Percentiles rank a stretch among this genome's conserved stretches.
Conservation (phyloP, 2,329 filamentous ascomycete species). For the Rhexocercosporidium sp. region DNA sequence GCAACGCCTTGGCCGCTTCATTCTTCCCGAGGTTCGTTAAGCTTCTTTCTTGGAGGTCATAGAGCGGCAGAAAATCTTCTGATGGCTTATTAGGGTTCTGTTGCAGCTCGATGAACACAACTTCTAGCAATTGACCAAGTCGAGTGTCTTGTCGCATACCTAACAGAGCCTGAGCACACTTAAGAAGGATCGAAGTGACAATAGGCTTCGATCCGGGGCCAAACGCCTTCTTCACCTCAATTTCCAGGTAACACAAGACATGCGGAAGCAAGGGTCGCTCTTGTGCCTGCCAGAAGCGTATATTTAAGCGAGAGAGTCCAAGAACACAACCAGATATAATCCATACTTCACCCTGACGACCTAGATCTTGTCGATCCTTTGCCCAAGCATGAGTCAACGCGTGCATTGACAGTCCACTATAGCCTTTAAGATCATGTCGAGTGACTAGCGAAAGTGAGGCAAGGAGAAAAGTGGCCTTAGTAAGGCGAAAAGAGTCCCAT, state of each 20-base stretch:
- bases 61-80: constrained; percentile 27
- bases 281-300: constrained; percentile 18
- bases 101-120: constrained; percentile 25
- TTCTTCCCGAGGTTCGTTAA: background rate
- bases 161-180: constrained; percentile 17
- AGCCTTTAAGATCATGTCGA: constrained; percentile 19
- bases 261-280: constrained; percentile 24
- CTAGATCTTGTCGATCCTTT: constrained; percentile 25
- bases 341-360: constrained; percentile 24
- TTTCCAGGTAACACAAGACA: constrained; percentile 25
- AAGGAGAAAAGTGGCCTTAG: constrained; percentile 38
- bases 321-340: constrained; percentile 28
- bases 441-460: constrained; percentile 40
- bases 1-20: background rate
- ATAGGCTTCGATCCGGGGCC: constrained; percentile 12
- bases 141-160: constrained; percentile 25
- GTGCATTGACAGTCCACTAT: constrained; percentile 38
- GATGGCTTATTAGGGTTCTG: constrained; percentile 15
- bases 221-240: constrained; percentile 21
- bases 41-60: constrained; percentile 18
- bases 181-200: constrained; percentile 20
- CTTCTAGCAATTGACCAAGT: constrained; percentile 24
- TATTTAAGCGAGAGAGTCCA: constrained; percentile 24
- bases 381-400: constrained; percentile 32
- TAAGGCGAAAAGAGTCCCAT: constrained; percentile 40